Evolutionary conservation across 108 stramenopile genomes (phyloP).

Genomic region (Heterococcus sp.): DNA sequence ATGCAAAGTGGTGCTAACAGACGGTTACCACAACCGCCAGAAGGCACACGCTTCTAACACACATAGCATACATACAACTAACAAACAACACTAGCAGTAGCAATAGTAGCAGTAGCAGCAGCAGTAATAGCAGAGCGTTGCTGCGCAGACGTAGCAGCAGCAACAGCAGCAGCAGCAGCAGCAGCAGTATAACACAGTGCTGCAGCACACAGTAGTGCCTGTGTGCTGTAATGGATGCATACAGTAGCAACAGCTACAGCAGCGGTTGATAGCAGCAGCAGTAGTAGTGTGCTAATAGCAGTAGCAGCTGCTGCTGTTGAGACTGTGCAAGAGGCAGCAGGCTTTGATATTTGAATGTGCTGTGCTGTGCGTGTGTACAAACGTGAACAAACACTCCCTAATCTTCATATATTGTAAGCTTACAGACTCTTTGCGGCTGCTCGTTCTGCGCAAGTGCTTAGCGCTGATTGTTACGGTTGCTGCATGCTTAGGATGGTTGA

Average conservation of each 20-base stretch:
- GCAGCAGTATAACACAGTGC: too few species aligned
- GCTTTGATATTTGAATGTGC: not conserved
- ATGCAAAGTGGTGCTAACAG: too few species aligned
- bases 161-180: not conserved
- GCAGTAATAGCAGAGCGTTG: not conserved
- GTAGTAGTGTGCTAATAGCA: not conserved
- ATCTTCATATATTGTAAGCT: too few species aligned
- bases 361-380: not conserved
- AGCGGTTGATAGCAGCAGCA: not conserved
- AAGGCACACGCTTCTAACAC: not conserved
- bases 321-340: not conserved
- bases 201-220: not conserved
- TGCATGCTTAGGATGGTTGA: too few species aligned
- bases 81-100: not conserved
- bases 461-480: too few species aligned
- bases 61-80: not conserved
- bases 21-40: too few species aligned
- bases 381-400: not conserved
- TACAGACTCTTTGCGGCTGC: too few species aligned
- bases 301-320: not conserved
- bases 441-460: too few species aligned
- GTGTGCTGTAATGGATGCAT: not conserved
- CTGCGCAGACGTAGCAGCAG: not conserved
- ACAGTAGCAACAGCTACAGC: not conserved
- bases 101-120: not conserved